Percentiles rank a stretch among this genome's conserved stretches.
Conservation (phyloP, 805 yeast genomes). For the Debaryomyces hansenii region DNA sequence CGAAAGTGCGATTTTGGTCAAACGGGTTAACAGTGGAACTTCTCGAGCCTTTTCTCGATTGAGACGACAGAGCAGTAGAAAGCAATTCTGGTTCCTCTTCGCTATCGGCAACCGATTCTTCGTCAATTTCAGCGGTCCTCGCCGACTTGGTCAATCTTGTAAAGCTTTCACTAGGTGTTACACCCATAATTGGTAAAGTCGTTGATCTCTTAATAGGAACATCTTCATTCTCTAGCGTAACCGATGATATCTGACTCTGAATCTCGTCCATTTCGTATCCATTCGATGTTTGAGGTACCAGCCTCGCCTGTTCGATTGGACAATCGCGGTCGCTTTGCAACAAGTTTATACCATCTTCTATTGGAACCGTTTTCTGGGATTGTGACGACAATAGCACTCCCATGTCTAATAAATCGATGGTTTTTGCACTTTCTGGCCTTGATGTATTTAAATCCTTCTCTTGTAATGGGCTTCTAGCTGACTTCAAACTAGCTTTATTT, state of each 20-base stretch:
- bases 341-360: background rate
- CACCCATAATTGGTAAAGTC: background rate
- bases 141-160: background rate
- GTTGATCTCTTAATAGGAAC: background rate
- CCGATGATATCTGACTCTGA: slow-evolving; percentile 1
- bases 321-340: background rate
- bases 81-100: slow-evolving; percentile 15
- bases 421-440: background rate
- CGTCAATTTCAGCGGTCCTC: background rate
- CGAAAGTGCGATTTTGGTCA: background rate
- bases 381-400: background rate
- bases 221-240: background rate
- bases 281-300: background rate
- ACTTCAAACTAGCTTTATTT: background rate
- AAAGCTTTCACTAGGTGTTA: background rate
- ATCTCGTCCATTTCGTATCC: background rate
- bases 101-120: slow-evolving; percentile 14
- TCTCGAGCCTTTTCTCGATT: background rate
- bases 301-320: background rate
- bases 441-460: background rate
- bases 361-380: slow-evolving; percentile 1
- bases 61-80: slow-evolving; percentile 1
- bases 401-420: background rate
- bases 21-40: background rate
- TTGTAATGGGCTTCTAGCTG: background rate